phyloP scores from a whole-genome alignment of 306 rosid species.

The Vigna nakashimae region DNA sequence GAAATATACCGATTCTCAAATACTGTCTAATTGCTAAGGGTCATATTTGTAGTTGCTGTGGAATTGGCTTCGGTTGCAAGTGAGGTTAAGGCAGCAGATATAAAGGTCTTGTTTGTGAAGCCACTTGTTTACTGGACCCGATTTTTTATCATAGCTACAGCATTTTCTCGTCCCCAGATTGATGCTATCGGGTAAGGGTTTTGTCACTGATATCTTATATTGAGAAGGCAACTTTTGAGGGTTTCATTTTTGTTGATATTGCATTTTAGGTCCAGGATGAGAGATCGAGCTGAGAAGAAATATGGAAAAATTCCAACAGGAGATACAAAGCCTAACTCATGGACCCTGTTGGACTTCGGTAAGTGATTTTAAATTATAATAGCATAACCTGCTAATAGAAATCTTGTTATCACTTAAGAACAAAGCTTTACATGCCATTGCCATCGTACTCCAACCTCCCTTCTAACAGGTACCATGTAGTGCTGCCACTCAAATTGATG shows the following conservation, averaged over 20 bases:
- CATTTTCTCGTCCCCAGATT: conserved; percentile 94
- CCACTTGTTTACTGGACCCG: conserved; percentile 98
- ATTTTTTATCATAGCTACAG: conserved; percentile 87
- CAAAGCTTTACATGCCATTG: conserved; percentile 7
- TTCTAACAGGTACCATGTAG: conserved; percentile 5
- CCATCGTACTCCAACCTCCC: conserved; percentile 26
- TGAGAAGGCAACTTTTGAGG: conserved; percentile 23
- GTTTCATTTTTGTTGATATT: conserved; percentile 26
- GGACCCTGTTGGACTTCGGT: conserved; percentile 96
- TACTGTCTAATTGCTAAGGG: conserved; percentile 39
- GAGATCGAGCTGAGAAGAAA: conserved; percentile 88
- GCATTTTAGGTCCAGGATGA: conserved; percentile 72
- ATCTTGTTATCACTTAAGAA: conserved; percentile 6
- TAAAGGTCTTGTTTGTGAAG: conserved; percentile 91
- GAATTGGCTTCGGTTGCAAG: conserved; percentile 87
- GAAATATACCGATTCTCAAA: neutral
- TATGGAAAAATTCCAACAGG: conserved; percentile 84
- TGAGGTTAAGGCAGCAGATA: conserved; percentile 94
- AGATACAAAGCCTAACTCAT: conserved; percentile 87
- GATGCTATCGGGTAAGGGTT: conserved; percentile 80
- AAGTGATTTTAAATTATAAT: conserved; percentile 37
- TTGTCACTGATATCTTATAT: conserved; percentile 34
- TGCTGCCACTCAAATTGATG: conserved; percentile 9
- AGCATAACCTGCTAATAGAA: conserved; percentile 1
- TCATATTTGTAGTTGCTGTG: conserved; percentile 74